Percentiles rank a stretch among this genome's conserved stretches.
Evolutionary conservation across 2,329 filamentous ascomycete species (phyloP).

Genomic region (Hypomyces rosellus): DNA sequence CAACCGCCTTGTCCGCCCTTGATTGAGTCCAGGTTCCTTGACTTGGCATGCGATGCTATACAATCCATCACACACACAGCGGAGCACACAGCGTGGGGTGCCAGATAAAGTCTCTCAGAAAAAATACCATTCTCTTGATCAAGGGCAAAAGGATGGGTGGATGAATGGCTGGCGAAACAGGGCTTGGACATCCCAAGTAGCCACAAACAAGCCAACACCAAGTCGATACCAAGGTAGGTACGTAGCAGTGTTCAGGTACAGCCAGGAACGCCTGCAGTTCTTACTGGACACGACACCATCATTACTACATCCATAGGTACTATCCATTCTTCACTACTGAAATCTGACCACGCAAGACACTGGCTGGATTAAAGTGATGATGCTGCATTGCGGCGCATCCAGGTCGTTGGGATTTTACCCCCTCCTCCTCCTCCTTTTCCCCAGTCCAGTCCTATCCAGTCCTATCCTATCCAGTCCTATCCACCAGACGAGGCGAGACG

Average conservation of each 20-base stretch:
- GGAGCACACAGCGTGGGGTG: not conserved
- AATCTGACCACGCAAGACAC: not conserved
- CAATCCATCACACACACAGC: no score
- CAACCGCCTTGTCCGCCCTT: no score
- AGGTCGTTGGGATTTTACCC: not conserved
- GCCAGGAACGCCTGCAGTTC: constrained; percentile 7
- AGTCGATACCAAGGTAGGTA: no score
- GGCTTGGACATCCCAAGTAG: no score
- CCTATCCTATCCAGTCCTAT: not conserved
- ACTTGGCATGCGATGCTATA: no score
- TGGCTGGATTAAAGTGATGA: not conserved
- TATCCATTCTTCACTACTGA: no score
- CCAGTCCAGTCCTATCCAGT: not conserved
- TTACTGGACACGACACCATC: constrained; percentile 1
- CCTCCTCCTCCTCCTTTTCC: not conserved
- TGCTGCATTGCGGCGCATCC: constrained; percentile 3
- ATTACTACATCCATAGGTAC: no score
- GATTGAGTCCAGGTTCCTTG: no score
- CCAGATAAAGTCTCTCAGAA: not conserved
- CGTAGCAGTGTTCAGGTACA: not conserved
- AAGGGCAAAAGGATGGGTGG: not conserved
- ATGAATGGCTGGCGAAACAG: not conserved
- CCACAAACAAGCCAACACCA: no score
- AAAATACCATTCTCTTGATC: no score
- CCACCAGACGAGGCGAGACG: not conserved